Conservation (phyloP, 768 basidiomycete species). For the Mycena vitilis region DNA sequence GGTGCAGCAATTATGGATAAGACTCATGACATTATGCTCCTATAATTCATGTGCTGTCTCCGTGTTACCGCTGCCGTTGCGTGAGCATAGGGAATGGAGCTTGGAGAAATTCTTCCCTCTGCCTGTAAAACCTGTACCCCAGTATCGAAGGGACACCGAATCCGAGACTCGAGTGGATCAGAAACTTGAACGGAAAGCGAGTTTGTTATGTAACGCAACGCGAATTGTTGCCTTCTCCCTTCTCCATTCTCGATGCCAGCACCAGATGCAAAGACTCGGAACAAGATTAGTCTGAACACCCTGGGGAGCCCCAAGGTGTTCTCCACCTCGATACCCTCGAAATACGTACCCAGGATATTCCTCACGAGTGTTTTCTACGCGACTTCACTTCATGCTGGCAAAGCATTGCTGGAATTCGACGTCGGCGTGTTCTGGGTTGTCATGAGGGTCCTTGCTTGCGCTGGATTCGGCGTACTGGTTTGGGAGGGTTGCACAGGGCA, state of each 20-base stretch:
- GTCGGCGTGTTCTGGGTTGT: conserved; percentile 82
- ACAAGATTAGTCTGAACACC: conserved; percentile 63
- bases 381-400: conserved; percentile 69
- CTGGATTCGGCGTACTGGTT: conserved; percentile 71
- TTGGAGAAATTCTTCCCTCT: conserved; percentile 2
- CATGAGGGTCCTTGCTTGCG: conserved; percentile 77
- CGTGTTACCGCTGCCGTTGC: too few species aligned
- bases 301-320: conserved; percentile 58
- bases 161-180: too few species aligned
- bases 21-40: too few species aligned
- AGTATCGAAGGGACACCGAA: too few species aligned
- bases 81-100: conserved; percentile 25
- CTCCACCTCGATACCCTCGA: conserved; percentile 66
- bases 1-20: too few species aligned
- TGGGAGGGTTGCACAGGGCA: conserved; percentile 71
- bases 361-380: conserved; percentile 75
- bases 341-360: conserved; percentile 65
- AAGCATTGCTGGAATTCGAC: conserved; percentile 75
- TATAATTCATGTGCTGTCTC: too few species aligned
- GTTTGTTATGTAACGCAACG: background rate
- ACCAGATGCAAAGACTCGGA: conserved; percentile 75
- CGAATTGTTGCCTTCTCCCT: conserved; percentile 6
- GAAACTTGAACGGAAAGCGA: too few species aligned
- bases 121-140: too few species aligned
- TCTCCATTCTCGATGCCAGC: conserved; percentile 57